Evolutionary conservation across 2,329 filamentous ascomycete genomes (phyloP), one percentile per base, ranked within the genome.

Genomic region (Trichoderma cornu-damae): DNA sequence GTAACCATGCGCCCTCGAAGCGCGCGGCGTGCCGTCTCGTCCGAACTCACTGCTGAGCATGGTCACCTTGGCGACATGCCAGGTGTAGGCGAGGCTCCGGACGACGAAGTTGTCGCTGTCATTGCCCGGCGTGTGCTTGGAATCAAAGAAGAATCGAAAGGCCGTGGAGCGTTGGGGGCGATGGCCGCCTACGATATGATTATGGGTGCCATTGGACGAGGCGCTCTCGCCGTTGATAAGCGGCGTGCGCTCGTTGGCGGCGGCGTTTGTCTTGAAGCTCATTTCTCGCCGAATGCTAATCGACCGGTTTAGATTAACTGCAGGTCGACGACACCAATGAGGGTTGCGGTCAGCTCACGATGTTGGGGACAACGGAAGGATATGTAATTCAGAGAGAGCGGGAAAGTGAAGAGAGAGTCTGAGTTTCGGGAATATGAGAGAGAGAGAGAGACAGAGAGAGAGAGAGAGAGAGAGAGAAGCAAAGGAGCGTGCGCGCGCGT

Each of bases 51-150:
- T 83, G 70, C 81, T 84, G 59, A 83, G 66, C 37, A 84, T 70
- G 2, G 81, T 82, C 43, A 80, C 75, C 72, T 84, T 84, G 64
- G 73, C 71, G 61, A 83, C 71, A 62, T 84, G 81, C 77, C 79
- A 83, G 18, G 71, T 65, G 57, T 78, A 74, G 30, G 79, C 79
- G 7, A 75, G 69, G 61, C 70, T 74, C 60, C 73, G 75, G 24
- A 82, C 68, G 56, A 72, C 68, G 20, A 71, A 60, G 59, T 78
- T 81, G 16, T 73, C 62, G 65, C 75, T 79, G 57, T 83, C 71
- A 55, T 72, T 72, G 48, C 82, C 82, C 1, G 81, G 81, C 1
- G 79, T 84, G 59, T 74, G 69, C 22, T 71, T 73, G 46, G 69
- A 66, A 61, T 81, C 74, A 64, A 82, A 73, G 61, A 85, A 74